phyloP scores from a whole-genome alignment of 2,329 filamentous ascomycete species.

The Daldinia eschscholtzii region DNA sequence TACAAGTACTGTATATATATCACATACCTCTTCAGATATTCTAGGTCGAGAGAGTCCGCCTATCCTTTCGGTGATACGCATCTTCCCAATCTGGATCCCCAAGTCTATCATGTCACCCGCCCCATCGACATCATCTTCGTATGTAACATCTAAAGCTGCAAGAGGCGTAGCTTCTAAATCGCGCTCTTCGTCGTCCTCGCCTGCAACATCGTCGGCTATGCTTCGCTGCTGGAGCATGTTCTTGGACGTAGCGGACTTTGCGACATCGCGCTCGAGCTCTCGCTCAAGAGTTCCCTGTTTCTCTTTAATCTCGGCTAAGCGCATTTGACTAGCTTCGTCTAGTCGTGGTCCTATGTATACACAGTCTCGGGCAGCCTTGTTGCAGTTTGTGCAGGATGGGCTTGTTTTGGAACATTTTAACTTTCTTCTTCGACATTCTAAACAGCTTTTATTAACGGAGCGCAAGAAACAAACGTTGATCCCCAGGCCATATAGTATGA shows the following conservation, averaged over 20 bases:
- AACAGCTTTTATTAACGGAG: constrained; percentile 40
- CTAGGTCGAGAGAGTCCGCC: constrained; percentile 79
- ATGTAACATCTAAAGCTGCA: constrained; percentile 74
- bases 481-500: constrained; percentile 11
- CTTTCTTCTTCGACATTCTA: constrained; percentile 76
- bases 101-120: constrained; percentile 76
- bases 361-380: constrained; percentile 66
- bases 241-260: constrained; percentile 57
- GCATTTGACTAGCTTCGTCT: constrained; percentile 77
- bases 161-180: constrained; percentile 73
- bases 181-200: constrained; percentile 70
- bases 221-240: constrained; percentile 54
- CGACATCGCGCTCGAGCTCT: constrained; percentile 76
- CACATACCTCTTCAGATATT: constrained; percentile 75
- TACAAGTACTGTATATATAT: constrained; percentile 27
- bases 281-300: constrained; percentile 79
- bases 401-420: constrained; percentile 79
- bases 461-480: constrained; percentile 38
- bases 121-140: constrained; percentile 71
- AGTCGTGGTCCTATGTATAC: constrained; percentile 75
- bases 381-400: constrained; percentile 77
- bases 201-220: constrained; percentile 65
- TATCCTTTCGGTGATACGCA: constrained; percentile 80
- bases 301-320: constrained; percentile 82
- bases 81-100: constrained; percentile 77